phyloP scores from a whole-genome alignment of 768 basidiomycete species.

The Tulasnella sp. region DNA sequence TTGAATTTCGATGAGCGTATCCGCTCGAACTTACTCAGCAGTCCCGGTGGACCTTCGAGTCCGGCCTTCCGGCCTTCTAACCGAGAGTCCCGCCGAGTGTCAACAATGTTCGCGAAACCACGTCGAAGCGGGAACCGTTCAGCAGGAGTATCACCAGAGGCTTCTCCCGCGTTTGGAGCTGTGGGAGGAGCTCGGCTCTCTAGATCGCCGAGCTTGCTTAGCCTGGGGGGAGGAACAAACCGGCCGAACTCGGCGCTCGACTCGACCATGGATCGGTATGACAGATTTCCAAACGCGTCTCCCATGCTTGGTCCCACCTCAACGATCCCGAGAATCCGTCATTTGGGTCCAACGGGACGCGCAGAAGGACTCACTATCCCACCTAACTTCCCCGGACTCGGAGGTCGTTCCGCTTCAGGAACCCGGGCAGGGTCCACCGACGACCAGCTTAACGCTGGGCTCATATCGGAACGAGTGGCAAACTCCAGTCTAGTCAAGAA shows the following conservation, averaged over 20 bases:
- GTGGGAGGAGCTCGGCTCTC: constrained; percentile 37
- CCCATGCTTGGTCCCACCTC: constrained; percentile 27
- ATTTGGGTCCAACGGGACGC: constrained; percentile 44
- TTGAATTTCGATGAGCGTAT: constrained; percentile 43
- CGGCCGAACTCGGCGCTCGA: not conserved
- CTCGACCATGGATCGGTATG: constrained; percentile 26
- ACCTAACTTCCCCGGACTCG: not conserved
- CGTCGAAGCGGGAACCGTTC: constrained; percentile 3
- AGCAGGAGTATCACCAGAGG: constrained; percentile 13
- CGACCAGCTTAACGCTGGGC: not conserved
- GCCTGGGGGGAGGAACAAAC: constrained; percentile 13
- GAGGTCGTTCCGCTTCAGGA: constrained; percentile 1
- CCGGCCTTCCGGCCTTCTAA: constrained; percentile 16
- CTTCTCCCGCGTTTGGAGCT: constrained; percentile 19
- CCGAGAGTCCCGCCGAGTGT: constrained; percentile 15
- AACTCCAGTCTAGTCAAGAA: not conserved
- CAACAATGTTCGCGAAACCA: constrained; percentile 17
- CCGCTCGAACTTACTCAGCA: not conserved
- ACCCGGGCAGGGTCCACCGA: not conserved
- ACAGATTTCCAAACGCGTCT: constrained; percentile 29
- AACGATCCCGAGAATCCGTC: constrained; percentile 41
- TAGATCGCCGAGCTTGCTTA: constrained; percentile 40
- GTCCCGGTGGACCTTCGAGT: constrained; percentile 18
- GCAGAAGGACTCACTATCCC: constrained; percentile 15
- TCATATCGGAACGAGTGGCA: not conserved